phyloP scores from a whole-genome alignment of 345 rosid genomes.

The Dipteronia dyeriana region DNA sequence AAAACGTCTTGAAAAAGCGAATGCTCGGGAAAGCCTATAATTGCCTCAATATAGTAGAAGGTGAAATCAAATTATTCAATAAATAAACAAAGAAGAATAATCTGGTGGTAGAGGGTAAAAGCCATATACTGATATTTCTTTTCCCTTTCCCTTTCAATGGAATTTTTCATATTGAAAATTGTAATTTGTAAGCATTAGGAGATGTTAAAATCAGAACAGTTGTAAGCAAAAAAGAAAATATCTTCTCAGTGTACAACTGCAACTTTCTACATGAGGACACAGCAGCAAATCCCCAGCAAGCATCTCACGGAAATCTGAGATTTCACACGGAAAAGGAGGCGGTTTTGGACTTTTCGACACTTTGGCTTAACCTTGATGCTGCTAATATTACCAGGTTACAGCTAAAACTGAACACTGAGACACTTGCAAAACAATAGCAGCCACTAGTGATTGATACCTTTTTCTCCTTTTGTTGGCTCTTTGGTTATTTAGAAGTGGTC shows the following conservation, averaged over 20 bases:
- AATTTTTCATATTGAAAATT: not conserved
- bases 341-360: not conserved
- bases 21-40: not conserved
- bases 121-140: slow-evolving; percentile 15
- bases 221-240: slow-evolving; percentile 23
- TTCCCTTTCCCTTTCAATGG: not conserved
- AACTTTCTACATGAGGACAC: not conserved
- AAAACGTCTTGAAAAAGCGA: not conserved
- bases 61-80: not conserved
- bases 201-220: slow-evolving; percentile 31
- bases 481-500: slow-evolving; percentile 14
- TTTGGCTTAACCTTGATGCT: not conserved
- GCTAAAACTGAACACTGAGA: not conserved
- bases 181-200: slow-evolving; percentile 11
- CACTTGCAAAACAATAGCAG: not conserved
- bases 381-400: not conserved
- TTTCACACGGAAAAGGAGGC: not conserved
- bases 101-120: slow-evolving; percentile 16
- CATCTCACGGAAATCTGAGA: not conserved
- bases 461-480: slow-evolving; percentile 13
- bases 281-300: slow-evolving; percentile 13
- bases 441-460: slow-evolving; percentile 13
- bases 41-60: not conserved
- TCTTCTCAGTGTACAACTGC: slow-evolving; percentile 11
- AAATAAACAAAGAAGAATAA: not conserved